A percentile compares a stretch with the other conserved stretches of the same genome.
Conservation (phyloP, 1,284 basidiomycete genomes). For the Rhodotorula mucilaginosa region DNA sequence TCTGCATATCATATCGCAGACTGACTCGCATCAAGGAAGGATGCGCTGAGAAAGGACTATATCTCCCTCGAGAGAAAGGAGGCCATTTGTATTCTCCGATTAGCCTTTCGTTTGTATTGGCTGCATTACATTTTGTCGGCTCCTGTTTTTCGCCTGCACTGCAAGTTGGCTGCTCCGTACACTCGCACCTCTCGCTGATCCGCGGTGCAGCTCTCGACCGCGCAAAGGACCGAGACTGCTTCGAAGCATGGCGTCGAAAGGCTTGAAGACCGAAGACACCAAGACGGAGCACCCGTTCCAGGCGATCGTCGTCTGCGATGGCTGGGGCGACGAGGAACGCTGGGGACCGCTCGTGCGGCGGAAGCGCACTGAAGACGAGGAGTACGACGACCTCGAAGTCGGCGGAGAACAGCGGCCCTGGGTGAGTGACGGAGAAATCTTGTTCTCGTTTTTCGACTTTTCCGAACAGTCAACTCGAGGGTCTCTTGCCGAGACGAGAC, state of each 20-base stretch:
- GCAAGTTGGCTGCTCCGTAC: not conserved
- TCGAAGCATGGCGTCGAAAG: conserved; percentile 21
- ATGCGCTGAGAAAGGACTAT: too few relatives aligned
- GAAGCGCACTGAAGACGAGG: conserved; percentile 34
- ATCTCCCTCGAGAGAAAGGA: too few relatives aligned
- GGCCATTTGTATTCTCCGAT: not conserved
- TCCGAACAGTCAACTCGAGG: not conserved
- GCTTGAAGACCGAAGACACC: conserved; percentile 38
- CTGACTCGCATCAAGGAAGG: too few relatives aligned
- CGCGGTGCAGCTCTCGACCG: not conserved
- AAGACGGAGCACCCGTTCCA: conserved; percentile 42
- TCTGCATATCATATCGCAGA: not conserved
- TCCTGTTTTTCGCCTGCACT: too few relatives aligned
- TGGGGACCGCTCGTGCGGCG: conserved; percentile 42
- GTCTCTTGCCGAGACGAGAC: not conserved
- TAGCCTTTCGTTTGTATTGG: not conserved
- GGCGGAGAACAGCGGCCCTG: conserved; percentile 40
- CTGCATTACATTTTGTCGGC: not conserved
- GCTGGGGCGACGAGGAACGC: conserved; percentile 40
- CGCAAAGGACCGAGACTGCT: not conserved
- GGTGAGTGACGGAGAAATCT: conserved; percentile 21
- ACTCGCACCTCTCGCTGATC: too few relatives aligned
- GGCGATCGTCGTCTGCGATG: conserved; percentile 43
- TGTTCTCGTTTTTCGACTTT: too few relatives aligned
- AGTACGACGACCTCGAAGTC: conserved; percentile 32